These are phyloP conservation scores for Pythium phragmiticola DNA, from an alignment of 352 stramenopile species.

Conservation along the genomic window DNA sequence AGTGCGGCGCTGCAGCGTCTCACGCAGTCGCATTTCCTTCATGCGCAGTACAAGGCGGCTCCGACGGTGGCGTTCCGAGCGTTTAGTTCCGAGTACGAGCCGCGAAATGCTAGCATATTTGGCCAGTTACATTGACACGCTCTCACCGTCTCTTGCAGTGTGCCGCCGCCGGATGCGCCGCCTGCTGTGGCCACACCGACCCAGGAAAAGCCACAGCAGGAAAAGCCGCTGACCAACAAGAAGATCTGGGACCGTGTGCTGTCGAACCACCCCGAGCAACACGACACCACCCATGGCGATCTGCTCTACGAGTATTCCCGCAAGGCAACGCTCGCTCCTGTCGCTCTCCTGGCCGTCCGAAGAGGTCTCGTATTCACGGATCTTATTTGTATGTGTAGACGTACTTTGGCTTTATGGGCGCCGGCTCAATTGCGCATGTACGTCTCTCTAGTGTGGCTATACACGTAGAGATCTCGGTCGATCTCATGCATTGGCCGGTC, in stretches of 20 bases:
- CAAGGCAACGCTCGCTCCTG: constrained; percentile 43
- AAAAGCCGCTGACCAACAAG: constrained; percentile 62
- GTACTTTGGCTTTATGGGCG: constrained; percentile 82
- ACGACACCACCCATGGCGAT: constrained; percentile 54
- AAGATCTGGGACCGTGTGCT: constrained; percentile 75
- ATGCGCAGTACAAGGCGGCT: neutral
- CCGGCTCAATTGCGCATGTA: constrained; percentile 77
- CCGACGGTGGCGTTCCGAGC: constrained; percentile 15
- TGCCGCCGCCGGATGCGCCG: neutral
- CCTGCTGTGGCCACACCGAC: neutral
- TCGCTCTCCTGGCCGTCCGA: neutral
- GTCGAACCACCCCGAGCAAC: constrained; percentile 48
- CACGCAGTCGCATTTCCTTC: neutral
- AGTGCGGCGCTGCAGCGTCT: constrained; percentile 18
- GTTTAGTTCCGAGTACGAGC: constrained; percentile 44
- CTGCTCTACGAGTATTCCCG: constrained; percentile 82
- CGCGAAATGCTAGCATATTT: neutral
- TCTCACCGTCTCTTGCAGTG: neutral
- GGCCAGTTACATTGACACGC: constrained; percentile 18
- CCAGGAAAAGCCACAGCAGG: constrained; percentile 29
- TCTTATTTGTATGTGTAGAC: constrained; percentile 31
- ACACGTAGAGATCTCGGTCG: no score
- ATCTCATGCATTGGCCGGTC: neutral
- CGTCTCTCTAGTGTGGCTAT: neutral
- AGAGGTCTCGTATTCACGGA: neutral